Percentiles rank a stretch among this genome's conserved stretches.
Evolutionary conservation across 306 rosid species (phyloP).

Genomic region (Trichosanthes cucumerina): DNA sequence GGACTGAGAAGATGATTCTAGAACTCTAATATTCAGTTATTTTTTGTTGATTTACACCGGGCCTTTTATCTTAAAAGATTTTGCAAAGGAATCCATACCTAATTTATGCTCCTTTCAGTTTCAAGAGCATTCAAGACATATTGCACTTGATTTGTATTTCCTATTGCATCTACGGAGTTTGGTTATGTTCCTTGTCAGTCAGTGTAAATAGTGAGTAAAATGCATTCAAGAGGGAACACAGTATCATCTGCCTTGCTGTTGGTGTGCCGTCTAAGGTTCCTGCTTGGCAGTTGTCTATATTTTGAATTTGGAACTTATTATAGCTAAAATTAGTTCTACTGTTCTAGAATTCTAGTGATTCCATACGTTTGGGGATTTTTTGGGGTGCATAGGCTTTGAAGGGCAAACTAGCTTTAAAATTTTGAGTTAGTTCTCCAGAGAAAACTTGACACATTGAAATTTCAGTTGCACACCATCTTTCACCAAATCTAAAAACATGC

Average conservation of each 20-base stretch:
- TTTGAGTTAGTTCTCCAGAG: background rate
- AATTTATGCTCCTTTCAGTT: background rate
- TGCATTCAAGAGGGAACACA: background rate
- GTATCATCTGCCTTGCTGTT: background rate
- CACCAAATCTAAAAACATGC: background rate
- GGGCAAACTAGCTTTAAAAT: background rate
- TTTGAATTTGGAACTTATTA: background rate
- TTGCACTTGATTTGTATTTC: background rate
- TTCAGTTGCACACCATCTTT: background rate
- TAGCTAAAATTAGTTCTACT: background rate
- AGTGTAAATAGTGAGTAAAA: background rate
- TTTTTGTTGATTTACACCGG: background rate
- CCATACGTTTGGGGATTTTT: background rate
- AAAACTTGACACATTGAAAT: background rate
- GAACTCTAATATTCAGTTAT: background rate
- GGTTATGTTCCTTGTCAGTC: background rate
- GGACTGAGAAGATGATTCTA: background rate
- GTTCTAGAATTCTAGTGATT: background rate
- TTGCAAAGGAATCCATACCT: background rate
- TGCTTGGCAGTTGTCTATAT: background rate
- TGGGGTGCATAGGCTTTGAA: background rate
- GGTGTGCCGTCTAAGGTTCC: background rate
- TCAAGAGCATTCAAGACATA: background rate
- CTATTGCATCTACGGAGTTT: background rate
- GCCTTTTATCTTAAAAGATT: background rate